Percentiles rank a stretch among this genome's conserved stretches.
phyloP scores from a whole-genome alignment of 2,329 filamentous ascomycete genomes.

The Penicillium sp. region DNA sequence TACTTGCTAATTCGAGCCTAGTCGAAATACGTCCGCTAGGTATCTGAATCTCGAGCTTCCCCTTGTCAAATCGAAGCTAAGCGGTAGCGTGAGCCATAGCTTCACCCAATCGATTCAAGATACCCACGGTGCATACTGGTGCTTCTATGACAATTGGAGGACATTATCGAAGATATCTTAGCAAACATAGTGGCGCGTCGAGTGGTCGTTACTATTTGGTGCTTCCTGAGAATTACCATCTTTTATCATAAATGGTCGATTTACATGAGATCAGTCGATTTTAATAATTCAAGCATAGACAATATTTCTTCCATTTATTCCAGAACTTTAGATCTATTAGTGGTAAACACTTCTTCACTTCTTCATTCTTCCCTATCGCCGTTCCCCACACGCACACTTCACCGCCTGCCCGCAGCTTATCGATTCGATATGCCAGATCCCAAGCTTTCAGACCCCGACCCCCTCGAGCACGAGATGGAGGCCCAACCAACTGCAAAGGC shows the following conservation, averaged over 20 bases:
- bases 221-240: not conserved
- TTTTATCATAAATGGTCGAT: not conserved
- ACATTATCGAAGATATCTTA: not conserved
- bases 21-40: constrained; percentile 49
- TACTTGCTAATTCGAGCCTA: constrained; percentile 21
- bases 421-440: not conserved
- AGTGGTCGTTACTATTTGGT: not conserved
- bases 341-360: too few species aligned
- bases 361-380: not conserved
- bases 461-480: constrained; percentile 28
- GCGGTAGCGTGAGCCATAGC: not conserved
- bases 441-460: not conserved
- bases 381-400: not conserved
- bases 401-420: not conserved
- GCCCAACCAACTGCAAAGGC: constrained; percentile 28
- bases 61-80: not conserved
- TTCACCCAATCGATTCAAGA: not conserved
- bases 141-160: not conserved
- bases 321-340: not conserved
- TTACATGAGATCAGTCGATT: not conserved
- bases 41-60: not conserved
- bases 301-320: not conserved
- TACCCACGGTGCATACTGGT: not conserved
- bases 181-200: not conserved
- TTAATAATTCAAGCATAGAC: not conserved